phyloP scores from a whole-genome alignment of 768 basidiomycete species.

The Calocybe indica region DNA sequence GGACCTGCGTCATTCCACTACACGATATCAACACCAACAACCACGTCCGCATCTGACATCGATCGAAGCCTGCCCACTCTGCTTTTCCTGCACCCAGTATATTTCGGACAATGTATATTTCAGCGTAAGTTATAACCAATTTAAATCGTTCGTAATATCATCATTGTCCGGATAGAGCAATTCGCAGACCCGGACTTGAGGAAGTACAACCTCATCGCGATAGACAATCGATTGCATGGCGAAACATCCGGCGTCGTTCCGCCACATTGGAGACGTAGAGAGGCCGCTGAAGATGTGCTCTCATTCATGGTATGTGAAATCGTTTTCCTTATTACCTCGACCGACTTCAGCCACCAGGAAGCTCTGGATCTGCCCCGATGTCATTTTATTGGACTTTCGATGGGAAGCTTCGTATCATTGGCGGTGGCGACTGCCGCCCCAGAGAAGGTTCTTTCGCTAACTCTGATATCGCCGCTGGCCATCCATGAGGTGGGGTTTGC shows the following conservation, averaged over 20 bases:
- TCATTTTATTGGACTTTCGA: slow-evolving; percentile 30
- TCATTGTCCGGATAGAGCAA: slow-evolving; percentile 16
- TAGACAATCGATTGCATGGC: slow-evolving; percentile 28
- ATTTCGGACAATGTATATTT: slow-evolving; percentile 24
- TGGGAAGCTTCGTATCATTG: slow-evolving; percentile 28
- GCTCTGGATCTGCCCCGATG: slow-evolving; percentile 29
- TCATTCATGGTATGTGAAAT: slow-evolving; percentile 26
- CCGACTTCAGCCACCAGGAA: slow-evolving; percentile 15
- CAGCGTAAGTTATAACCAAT: slow-evolving; percentile 18
- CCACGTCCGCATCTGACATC: slow-evolving; percentile 19
- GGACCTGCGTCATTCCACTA: slow-evolving; percentile 28
- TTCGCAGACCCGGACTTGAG: slow-evolving; percentile 25
- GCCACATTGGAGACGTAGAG: slow-evolving; percentile 16
- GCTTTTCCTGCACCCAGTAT: slow-evolving; percentile 30
- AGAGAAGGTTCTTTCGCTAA: slow-evolving; percentile 26
- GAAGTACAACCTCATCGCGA: slow-evolving; percentile 29
- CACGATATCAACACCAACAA: slow-evolving; percentile 29
- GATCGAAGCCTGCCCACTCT: slow-evolving; percentile 25
- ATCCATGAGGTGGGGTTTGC: slow-evolving; percentile 21
- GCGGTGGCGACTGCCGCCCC: slow-evolving; percentile 26
- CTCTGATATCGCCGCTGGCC: slow-evolving; percentile 29
- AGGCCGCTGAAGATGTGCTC: slow-evolving; percentile 28
- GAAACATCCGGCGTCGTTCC: slow-evolving; percentile 21
- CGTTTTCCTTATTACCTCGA: background rate
- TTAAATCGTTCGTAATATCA: background rate